Evolutionary conservation across 768 basidiomycete genomes (phyloP).

Genomic region (Trametes elegans): DNA sequence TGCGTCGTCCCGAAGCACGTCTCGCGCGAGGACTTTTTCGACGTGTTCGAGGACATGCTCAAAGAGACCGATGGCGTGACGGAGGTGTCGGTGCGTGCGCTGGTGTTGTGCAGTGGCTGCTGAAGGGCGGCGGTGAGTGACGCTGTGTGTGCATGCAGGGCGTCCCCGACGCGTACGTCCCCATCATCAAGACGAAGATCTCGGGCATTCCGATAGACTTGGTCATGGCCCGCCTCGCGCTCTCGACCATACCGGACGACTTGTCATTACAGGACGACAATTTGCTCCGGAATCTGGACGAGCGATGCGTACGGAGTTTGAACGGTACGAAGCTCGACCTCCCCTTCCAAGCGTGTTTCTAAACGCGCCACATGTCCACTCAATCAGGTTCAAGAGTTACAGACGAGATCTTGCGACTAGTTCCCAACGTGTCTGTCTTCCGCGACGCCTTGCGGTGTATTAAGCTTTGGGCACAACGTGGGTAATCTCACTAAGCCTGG

Average conservation of each 20-base stretch:
- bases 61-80: conserved; percentile 77
- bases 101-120: not conserved
- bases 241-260: conserved; percentile 90
- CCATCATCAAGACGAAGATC: conserved; percentile 90
- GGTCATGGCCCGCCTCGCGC: conserved; percentile 83
- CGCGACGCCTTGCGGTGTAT: conserved; percentile 94
- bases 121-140: conserved; percentile 1
- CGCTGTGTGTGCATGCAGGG: conserved; percentile 62
- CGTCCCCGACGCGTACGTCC: conserved; percentile 96
- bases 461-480: conserved; percentile 96
- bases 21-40: conserved; percentile 93
- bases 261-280: conserved; percentile 89
- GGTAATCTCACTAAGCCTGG: conserved; percentile 30
- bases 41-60: conserved; percentile 86
- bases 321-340: conserved; percentile 55
- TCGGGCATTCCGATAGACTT: conserved; percentile 93
- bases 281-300: conserved; percentile 88
- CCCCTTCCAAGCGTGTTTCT: not conserved
- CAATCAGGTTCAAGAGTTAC: conserved; percentile 95
- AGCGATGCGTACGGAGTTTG: conserved; percentile 91
- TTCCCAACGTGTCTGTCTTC: conserved; percentile 93
- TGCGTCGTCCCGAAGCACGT: conserved; percentile 97
- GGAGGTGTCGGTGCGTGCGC: conserved; percentile 79
- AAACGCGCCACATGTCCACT: too few species aligned
- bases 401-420: conserved; percentile 91